Conservation (phyloP, 805 yeast genomes). For the Yarrowia porcina region DNA sequence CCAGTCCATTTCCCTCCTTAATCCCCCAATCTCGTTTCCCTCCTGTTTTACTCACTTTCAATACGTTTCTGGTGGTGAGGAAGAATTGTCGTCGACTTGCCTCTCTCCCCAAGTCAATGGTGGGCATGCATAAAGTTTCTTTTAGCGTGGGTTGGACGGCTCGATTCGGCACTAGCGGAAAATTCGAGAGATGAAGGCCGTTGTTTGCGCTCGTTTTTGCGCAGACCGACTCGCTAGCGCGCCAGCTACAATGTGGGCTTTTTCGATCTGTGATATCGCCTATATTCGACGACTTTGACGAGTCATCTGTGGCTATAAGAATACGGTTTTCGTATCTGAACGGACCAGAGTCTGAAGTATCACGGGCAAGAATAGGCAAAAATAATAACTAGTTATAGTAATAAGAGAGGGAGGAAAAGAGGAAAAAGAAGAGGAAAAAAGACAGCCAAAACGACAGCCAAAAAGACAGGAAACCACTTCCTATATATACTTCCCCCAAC, state of each 20-base stretch:
- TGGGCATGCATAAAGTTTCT: not conserved
- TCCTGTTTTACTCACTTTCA: not conserved
- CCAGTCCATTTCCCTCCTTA: not conserved
- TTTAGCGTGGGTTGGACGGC: not conserved
- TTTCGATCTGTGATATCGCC: too few species aligned
- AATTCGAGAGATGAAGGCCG: not conserved
- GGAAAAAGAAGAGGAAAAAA: too few species aligned
- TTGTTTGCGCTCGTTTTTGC: too few species aligned
- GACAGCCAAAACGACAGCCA: too few species aligned
- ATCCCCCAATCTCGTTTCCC: not conserved
- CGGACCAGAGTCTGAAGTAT: not conserved
- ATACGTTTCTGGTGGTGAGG: conserved; percentile 24
- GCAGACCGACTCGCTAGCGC: too few species aligned
- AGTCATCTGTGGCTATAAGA: too few species aligned
- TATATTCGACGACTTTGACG: too few species aligned
- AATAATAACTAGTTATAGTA: not conserved
- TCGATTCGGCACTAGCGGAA: conserved; percentile 1
- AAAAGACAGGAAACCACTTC: too few species aligned
- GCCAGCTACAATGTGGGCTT: too few species aligned
- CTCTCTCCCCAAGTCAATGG: conserved; percentile 1
- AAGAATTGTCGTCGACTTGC: conserved; percentile 3
- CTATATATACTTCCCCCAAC: too few species aligned
- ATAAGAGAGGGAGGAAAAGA: too few species aligned
- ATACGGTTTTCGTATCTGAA: not conserved
- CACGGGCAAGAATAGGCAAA: not conserved